Evolutionary conservation across 108 stramenopile genomes (phyloP).

Genomic region (Nannochloropsis salina): DNA sequence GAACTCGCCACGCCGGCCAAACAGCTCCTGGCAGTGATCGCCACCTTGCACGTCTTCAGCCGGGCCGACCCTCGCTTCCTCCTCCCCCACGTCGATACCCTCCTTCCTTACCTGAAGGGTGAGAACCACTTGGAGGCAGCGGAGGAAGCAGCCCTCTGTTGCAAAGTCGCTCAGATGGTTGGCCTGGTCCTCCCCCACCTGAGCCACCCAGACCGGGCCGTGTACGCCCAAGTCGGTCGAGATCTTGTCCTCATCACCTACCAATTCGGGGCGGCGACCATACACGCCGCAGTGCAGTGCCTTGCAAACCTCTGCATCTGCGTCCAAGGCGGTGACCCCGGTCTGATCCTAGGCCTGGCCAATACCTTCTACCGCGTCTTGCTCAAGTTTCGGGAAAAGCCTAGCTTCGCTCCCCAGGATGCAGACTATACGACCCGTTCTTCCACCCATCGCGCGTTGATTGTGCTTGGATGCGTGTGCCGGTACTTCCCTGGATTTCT

Average conservation of each 20-base stretch:
- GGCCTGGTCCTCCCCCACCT: constrained; percentile 34
- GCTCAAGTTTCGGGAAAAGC: background rate
- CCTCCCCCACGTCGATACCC: constrained; percentile 67
- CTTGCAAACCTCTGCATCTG: constrained; percentile 22
- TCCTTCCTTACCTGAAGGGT: constrained; percentile 82
- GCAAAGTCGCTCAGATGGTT: constrained; percentile 31
- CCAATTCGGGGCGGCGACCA: constrained; percentile 34
- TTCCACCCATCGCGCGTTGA: constrained; percentile 25
- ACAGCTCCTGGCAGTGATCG: constrained; percentile 69
- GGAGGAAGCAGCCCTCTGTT: constrained; percentile 28
- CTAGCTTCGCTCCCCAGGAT: background rate
- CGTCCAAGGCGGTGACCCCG: constrained; percentile 4
- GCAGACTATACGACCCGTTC: background rate
- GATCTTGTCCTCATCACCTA: constrained; percentile 31
- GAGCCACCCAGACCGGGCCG: constrained; percentile 13
- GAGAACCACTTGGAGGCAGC: constrained; percentile 63
- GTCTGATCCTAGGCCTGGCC: constrained; percentile 25
- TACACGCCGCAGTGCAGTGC: constrained; percentile 32
- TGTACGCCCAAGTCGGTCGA: constrained; percentile 24
- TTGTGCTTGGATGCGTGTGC: constrained; percentile 33
- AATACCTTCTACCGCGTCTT: constrained; percentile 32
- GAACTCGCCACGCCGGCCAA: constrained; percentile 47
- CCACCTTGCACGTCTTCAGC: constrained; percentile 71
- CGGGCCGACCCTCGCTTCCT: constrained; percentile 65
- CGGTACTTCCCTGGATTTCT: constrained; percentile 25